A percentile compares a stretch with the other conserved stretches of the same genome.
phyloP scores from a whole-genome alignment of 805 yeast species.

The Suhomyces kilbournensis region DNA sequence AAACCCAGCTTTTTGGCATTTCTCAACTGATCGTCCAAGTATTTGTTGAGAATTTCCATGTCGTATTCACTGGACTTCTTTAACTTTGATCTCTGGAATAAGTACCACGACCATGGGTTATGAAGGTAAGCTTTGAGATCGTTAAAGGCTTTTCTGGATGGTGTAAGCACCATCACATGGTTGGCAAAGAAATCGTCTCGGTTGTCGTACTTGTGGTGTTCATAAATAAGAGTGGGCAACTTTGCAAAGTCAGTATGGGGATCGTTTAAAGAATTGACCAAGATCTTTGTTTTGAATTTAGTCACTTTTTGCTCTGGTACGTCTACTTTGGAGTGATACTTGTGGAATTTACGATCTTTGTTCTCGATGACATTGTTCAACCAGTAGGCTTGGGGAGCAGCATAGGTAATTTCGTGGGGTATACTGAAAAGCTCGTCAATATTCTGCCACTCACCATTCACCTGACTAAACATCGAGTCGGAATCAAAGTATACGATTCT shows the following conservation, averaged over 20 bases:
- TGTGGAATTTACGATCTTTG: slow-evolving; percentile 1
- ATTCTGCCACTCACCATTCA: slow-evolving; percentile 12
- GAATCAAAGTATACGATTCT: slow-evolving; percentile 57
- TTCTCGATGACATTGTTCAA: slow-evolving; percentile 19
- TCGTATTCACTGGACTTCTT: slow-evolving; percentile 43
- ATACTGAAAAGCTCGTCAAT: slow-evolving; percentile 31
- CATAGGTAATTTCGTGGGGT: slow-evolving; percentile 22
- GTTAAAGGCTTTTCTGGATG: slow-evolving; percentile 30
- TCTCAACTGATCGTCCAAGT: slow-evolving; percentile 48
- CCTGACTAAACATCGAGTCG: slow-evolving; percentile 44
- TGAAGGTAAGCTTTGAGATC: slow-evolving; percentile 19
- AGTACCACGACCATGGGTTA: slow-evolving; percentile 30
- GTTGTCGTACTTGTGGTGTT: slow-evolving; percentile 27
- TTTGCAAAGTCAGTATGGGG: slow-evolving; percentile 8
- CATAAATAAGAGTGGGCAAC: slow-evolving; percentile 19
- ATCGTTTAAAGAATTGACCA: slow-evolving; percentile 7
- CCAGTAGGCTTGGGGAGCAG: slow-evolving; percentile 39
- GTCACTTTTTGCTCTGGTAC: slow-evolving; percentile 14
- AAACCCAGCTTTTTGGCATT: slow-evolving; percentile 15
- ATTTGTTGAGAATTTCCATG: slow-evolving; percentile 50
- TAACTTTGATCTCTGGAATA: slow-evolving; percentile 16
- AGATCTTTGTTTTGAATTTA: slow-evolving; percentile 7
- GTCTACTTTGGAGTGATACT: slow-evolving; percentile 9
- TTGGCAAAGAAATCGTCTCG: slow-evolving; percentile 34
- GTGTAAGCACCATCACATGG: slow-evolving; percentile 61